Evolutionary conservation across 2,329 filamentous ascomycete genomes (phyloP).

Genomic region (Colletotrichum coccodes): DNA sequence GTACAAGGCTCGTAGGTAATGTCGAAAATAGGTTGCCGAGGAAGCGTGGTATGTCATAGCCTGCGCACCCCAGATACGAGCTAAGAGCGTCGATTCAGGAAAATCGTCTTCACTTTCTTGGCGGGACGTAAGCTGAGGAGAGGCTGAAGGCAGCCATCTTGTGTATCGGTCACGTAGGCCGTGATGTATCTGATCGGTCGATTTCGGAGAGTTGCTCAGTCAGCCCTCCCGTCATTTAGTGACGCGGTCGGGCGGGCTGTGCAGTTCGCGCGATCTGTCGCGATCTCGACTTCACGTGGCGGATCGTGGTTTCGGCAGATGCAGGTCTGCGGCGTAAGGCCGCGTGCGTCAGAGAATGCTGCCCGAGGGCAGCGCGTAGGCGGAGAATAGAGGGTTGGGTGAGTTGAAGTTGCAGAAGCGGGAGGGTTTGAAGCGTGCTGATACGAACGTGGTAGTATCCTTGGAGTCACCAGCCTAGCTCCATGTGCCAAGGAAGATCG

Average conservation of each 20-base stretch:
- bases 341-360: background rate
- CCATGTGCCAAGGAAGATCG: background rate
- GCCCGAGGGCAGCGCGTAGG: background rate
- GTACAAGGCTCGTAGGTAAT: background rate
- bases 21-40: no score
- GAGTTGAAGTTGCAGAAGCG: background rate
- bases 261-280: background rate
- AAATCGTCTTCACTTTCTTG: background rate
- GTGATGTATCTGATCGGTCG: background rate
- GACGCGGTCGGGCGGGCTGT: background rate
- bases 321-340: no score
- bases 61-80: background rate
- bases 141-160: background rate
- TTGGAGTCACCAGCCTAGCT: background rate
- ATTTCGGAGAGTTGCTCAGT: background rate
- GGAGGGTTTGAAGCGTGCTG: background rate
- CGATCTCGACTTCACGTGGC: background rate
- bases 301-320: background rate
- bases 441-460: background rate
- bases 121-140: background rate
- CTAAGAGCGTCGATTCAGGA: no score
- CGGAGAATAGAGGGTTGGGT: background rate
- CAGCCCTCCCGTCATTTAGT: background rate
- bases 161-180: background rate
- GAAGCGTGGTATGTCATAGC: no score